phyloP scores from a whole-genome alignment of 768 basidiomycete species.

The Sporobolomyces roseus region DNA sequence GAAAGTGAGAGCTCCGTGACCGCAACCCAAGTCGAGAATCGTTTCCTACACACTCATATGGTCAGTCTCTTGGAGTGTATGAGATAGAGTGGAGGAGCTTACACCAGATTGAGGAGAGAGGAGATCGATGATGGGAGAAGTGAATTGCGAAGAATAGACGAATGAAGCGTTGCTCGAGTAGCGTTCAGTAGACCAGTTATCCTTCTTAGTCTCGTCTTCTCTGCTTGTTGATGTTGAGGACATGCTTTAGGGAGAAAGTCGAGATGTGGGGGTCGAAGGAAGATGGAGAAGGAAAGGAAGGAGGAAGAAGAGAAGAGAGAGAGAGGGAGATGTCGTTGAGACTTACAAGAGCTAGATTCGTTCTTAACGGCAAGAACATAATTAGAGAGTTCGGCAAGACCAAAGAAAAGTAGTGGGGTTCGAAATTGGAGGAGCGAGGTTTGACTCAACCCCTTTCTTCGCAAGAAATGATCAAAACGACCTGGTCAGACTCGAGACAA shows the following conservation, averaged over 20 bases:
- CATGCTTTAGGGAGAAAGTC: background rate
- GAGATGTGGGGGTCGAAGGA: background rate
- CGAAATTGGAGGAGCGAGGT: too few species aligned
- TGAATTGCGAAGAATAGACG: slow-evolving; percentile 59
- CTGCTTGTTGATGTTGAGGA: background rate
- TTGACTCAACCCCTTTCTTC: too few species aligned
- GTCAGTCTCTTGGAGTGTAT: background rate
- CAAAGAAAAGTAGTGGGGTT: too few species aligned
- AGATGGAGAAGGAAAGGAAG: too few species aligned
- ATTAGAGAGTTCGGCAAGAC: too few species aligned
- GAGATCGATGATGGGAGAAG: slow-evolving; percentile 58
- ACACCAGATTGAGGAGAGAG: slow-evolving; percentile 56
- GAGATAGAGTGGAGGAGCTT: background rate
- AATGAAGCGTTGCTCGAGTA: slow-evolving; percentile 67
- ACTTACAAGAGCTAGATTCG: too few species aligned
- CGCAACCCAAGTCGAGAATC: slow-evolving; percentile 69
- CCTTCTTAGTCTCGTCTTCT: background rate
- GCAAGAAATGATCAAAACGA: too few species aligned
- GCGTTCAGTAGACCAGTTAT: slow-evolving; percentile 59
- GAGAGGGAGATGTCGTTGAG: too few species aligned
- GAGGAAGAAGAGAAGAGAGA: too few species aligned
- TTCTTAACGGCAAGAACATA: too few species aligned
- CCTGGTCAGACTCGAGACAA: too few species aligned
- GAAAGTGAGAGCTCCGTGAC: slow-evolving; percentile 71
- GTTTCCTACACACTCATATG: slow-evolving; percentile 8